Evolutionary conservation across 1,139 yeast species (phyloP).

Genomic region (Saccharomyces hybrid): DNA sequence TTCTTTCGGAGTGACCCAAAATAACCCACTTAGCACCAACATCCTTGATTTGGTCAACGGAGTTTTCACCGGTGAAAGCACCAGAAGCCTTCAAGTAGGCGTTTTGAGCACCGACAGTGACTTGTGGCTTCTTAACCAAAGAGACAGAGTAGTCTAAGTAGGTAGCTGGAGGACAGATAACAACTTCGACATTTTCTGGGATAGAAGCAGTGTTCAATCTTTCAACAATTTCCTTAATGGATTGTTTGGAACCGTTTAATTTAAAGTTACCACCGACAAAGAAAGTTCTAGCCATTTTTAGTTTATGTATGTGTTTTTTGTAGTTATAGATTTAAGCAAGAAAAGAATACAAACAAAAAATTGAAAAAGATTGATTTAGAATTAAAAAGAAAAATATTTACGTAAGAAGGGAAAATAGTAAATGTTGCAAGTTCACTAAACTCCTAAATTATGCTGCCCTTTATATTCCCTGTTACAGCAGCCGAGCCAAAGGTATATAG

Average conservation of each 20-base stretch:
- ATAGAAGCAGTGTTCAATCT: constrained; percentile 71
- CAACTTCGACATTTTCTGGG: constrained; percentile 72
- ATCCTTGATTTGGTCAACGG: constrained; percentile 83
- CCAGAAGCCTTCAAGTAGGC: constrained; percentile 81
- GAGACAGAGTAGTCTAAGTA: constrained; percentile 74
- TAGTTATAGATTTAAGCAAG: not conserved
- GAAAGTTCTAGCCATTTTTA: constrained; percentile 73
- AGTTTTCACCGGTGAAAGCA: constrained; percentile 97
- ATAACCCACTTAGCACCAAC: constrained; percentile 92
- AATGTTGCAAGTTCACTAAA: not conserved
- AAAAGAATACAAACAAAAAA: not conserved
- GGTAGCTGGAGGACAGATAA: constrained; percentile 93
- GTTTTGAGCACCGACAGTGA: constrained; percentile 85
- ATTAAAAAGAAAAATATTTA: not conserved
- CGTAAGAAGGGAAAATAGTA: not conserved
- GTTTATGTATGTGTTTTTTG: constrained; percentile 6
- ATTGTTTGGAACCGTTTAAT: constrained; percentile 90
- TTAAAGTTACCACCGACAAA: constrained; percentile 98
- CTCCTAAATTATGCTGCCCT: not conserved
- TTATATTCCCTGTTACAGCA: not conserved
- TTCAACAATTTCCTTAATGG: constrained; percentile 76
- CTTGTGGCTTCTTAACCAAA: constrained; percentile 58
- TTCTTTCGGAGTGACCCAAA: constrained; percentile 98
- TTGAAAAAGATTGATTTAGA: not conserved
- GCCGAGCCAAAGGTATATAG: not conserved